These are phyloP conservation scores for Sordariomycetes sp. DNA, from an alignment of 2,329 filamentous ascomycete genomes.

Conservation along the genomic window DNA sequence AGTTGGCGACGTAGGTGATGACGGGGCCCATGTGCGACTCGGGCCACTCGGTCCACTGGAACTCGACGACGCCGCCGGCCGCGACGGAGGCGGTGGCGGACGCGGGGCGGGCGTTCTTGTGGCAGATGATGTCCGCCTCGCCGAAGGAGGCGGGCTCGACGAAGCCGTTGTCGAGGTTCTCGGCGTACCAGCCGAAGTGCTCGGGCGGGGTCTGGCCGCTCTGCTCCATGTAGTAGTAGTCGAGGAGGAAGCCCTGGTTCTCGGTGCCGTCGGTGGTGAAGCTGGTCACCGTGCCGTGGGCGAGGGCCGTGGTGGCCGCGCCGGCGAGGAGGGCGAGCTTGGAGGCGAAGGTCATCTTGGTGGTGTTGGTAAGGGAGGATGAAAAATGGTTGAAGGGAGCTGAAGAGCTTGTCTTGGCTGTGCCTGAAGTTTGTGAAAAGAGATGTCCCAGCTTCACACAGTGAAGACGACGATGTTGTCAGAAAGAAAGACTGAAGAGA, in stretches of 20 bases:
- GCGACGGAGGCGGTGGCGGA: constrained; percentile 22
- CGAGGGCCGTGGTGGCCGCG: constrained; percentile 3
- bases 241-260: constrained; percentile 11
- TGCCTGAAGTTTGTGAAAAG: background rate
- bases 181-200: constrained; percentile 26
- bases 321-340: constrained; percentile 1
- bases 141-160: constrained; percentile 29
- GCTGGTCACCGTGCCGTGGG: constrained; percentile 7
- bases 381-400: background rate
- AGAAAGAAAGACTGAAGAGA: constrained; percentile 1
- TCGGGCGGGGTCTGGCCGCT: constrained; percentile 10
- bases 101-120: constrained; percentile 26
- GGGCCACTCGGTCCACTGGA: constrained; percentile 32
- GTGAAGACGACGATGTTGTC: constrained; percentile 3
- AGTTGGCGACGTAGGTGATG: constrained; percentile 52
- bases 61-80: constrained; percentile 26
- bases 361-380: background rate
- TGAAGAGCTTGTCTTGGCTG: background rate
- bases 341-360: background rate
- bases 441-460: constrained; percentile 6
- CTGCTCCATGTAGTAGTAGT: constrained; percentile 11
- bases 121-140: constrained; percentile 33
- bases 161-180: constrained; percentile 38
- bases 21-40: constrained; percentile 39
- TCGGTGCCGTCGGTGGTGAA: constrained; percentile 8